Conservation (phyloP, 1,284 basidiomycete genomes). For the Moniliella sp. region DNA sequence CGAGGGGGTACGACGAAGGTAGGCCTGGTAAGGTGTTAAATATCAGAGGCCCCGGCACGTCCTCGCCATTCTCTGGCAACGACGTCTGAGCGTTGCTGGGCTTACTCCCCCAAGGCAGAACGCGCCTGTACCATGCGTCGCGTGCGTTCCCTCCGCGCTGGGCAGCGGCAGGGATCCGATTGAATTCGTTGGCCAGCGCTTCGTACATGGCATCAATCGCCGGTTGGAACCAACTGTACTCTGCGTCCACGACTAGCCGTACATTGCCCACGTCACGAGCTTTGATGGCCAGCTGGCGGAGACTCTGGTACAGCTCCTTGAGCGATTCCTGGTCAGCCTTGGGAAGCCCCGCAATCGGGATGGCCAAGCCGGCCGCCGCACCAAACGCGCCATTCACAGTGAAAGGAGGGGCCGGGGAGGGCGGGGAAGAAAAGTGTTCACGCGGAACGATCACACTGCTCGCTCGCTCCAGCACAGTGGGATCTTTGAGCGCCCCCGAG, state of each 20-base stretch:
- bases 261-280: conserved; percentile 16
- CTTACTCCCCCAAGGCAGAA: too few relatives aligned
- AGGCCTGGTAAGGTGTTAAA: conserved; percentile 26
- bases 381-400: conserved; percentile 7
- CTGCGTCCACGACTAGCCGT: conserved; percentile 19
- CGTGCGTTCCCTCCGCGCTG: too few relatives aligned
- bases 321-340: conserved; percentile 13
- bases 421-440: conserved; percentile 15
- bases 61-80: too few relatives aligned
- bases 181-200: conserved; percentile 18
- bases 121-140: too few relatives aligned
- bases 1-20: conserved; percentile 42
- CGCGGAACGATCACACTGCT: conserved; percentile 16
- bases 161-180: too few relatives aligned
- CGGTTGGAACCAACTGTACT: conserved; percentile 23
- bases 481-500: conserved; percentile 15
- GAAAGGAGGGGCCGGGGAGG: conserved; percentile 13
- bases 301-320: conserved; percentile 11
- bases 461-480: conserved; percentile 15
- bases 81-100: too few relatives aligned
- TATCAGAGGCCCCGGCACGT: conserved; percentile 15
- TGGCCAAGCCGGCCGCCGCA: conserved; percentile 13
- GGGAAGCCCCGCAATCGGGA: conserved; percentile 12
- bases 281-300: conserved; percentile 9
- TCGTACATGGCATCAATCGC: conserved; percentile 27